Percentiles rank a stretch among this genome's conserved stretches.
phyloP scores from a whole-genome alignment of 371 early-diverging fungal species.

The Syncephalastrum monosporum region DNA sequence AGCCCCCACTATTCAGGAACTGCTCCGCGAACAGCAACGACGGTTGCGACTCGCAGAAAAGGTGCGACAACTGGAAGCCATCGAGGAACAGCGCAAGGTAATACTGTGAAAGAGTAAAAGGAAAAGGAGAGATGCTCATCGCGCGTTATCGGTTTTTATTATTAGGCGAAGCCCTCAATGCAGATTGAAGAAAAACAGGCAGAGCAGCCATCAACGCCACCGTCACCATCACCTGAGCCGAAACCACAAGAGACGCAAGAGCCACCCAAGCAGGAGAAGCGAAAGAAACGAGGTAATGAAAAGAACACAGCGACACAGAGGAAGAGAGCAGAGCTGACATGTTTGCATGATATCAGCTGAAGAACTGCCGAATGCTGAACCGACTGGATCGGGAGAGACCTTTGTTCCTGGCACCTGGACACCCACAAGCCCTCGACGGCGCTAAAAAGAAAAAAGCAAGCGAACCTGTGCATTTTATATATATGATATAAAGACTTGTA shows the following conservation, averaged over 20 bases:
- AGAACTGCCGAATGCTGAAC: conserved; percentile 13
- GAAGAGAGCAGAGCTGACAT: not conserved
- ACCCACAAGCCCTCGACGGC: conserved; percentile 11
- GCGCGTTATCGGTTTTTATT: too few relatives aligned
- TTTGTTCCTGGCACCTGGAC: conserved; percentile 44
- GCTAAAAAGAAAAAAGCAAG: too few relatives aligned
- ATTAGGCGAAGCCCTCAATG: not conserved
- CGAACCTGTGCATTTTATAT: too few relatives aligned
- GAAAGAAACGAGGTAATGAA: not conserved
- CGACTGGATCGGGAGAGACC: conserved; percentile 39
- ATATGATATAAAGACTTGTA: too few relatives aligned
- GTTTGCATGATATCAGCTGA: conserved; percentile 2
- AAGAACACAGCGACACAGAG: not conserved
- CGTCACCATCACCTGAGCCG: not conserved
- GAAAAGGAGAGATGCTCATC: too few relatives aligned
- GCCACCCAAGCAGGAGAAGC: conserved; percentile 1
- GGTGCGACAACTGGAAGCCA: conserved; percentile 28
- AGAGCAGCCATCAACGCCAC: not conserved
- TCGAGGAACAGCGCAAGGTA: conserved; percentile 8
- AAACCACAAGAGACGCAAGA: not conserved
- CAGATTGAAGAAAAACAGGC: not conserved
- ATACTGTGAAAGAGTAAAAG: not conserved
- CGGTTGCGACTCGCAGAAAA: conserved; percentile 51
- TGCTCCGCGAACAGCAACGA: conserved; percentile 33
- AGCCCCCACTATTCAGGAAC: conserved; percentile 56